These are phyloP conservation scores for Fusarium solani-melongenae DNA, from an alignment of 2,329 filamentous ascomycete species.

Conservation along the genomic window DNA sequence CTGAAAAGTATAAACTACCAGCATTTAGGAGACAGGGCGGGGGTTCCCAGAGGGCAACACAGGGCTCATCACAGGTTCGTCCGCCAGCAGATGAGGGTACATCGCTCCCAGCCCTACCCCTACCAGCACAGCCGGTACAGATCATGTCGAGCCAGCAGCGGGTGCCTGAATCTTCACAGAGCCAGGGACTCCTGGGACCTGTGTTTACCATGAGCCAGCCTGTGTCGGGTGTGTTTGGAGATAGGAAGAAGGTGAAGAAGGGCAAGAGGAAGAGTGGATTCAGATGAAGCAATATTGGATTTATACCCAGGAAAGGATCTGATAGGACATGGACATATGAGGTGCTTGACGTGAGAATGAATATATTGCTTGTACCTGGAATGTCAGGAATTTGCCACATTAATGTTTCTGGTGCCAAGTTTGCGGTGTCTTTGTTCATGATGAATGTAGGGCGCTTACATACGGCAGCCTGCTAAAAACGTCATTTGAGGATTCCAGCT, in stretches of 20 bases:
- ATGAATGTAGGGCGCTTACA: conserved; percentile 10
- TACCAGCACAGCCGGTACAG: conserved; percentile 37
- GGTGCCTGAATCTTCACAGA: conserved; percentile 49
- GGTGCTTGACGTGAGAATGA: not conserved
- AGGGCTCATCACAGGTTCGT: conserved; percentile 23
- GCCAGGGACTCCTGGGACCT: conserved; percentile 42
- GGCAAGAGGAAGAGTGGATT: conserved; percentile 57
- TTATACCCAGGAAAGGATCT: not conserved
- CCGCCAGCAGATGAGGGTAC: conserved; percentile 19
- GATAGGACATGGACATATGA: not conserved
- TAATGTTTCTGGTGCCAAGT: not conserved
- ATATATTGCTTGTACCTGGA: not conserved
- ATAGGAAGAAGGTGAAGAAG: conserved; percentile 57
- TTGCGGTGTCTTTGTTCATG: conserved; percentile 15
- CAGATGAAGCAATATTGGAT: conserved; percentile 40
- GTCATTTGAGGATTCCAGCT: conserved; percentile 26
- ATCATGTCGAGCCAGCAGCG: conserved; percentile 52
- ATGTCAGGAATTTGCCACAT: not conserved
- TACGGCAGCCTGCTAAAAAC: conserved; percentile 31
- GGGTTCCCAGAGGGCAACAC: conserved; percentile 29
- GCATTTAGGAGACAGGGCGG: conserved; percentile 43
- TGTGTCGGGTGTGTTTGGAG: conserved; percentile 58
- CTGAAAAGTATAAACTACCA: conserved; percentile 49
- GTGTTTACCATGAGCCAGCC: conserved; percentile 59
- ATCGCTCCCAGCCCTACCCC: conserved; percentile 23